Evolutionary conservation across 2,329 filamentous ascomycete genomes (phyloP).

Genomic region (Seiridium unicorne): DNA sequence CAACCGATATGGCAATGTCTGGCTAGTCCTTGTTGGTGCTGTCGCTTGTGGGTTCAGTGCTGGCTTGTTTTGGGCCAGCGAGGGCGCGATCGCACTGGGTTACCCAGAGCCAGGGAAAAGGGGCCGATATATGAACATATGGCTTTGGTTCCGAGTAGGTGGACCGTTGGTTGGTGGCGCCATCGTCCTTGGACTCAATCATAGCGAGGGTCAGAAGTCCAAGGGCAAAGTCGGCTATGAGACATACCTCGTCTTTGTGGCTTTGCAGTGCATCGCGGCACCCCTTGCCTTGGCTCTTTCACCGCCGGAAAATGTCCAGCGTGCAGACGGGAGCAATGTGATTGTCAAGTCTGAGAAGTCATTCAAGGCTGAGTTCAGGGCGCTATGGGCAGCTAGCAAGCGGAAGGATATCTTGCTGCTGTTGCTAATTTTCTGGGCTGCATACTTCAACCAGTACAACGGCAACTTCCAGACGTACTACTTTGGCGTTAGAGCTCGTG

Average conservation of each 20-base stretch:
- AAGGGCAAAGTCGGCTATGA: conserved; percentile 62
- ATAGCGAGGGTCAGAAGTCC: conserved; percentile 43
- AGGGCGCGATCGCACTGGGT: conserved; percentile 69
- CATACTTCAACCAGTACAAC: conserved; percentile 43
- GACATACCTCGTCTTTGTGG: conserved; percentile 70
- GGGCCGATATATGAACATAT: conserved; percentile 65
- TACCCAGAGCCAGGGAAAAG: conserved; percentile 71
- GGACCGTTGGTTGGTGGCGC: conserved; percentile 66
- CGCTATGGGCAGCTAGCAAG: conserved; percentile 60
- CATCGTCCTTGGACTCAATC: conserved; percentile 68
- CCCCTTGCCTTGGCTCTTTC: conserved; percentile 63
- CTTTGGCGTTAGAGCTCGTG: conserved; percentile 68
- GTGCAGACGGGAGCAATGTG: conserved; percentile 64
- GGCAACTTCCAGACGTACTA: conserved; percentile 58
- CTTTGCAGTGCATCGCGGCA: conserved; percentile 63
- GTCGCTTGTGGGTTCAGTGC: conserved; percentile 69
- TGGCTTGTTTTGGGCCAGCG: conserved; percentile 74
- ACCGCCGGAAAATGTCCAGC: conserved; percentile 59
- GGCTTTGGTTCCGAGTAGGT: conserved; percentile 57
- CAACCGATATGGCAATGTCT: conserved; percentile 50
- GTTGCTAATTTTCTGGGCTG: conserved; percentile 72
- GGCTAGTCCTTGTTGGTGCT: conserved; percentile 68
- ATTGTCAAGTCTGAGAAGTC: conserved; percentile 59
- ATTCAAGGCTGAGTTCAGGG: conserved; percentile 57
- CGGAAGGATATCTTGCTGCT: conserved; percentile 70